These are phyloP conservation scores for Penicillium canariense DNA, from an alignment of 495 filamentous ascomycete genomes.

Conservation along the genomic window DNA sequence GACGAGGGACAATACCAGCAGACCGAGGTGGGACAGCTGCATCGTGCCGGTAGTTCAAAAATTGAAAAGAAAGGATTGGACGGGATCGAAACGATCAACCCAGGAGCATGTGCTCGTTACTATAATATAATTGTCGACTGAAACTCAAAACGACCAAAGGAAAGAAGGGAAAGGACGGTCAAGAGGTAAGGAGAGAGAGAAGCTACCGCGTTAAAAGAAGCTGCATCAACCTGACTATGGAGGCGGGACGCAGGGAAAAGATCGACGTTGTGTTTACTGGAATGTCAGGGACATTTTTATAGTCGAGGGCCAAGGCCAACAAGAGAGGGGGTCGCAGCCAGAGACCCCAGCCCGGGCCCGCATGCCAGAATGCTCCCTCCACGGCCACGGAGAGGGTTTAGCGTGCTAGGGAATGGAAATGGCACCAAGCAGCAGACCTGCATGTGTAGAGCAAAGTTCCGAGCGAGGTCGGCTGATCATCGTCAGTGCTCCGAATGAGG, in stretches of 20 bases:
- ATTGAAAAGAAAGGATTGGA: conserved; percentile 15
- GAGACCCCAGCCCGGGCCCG: conserved; percentile 16
- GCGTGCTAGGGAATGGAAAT: conserved; percentile 13
- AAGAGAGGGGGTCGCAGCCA: conserved; percentile 11
- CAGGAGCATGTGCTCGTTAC: conserved; percentile 23
- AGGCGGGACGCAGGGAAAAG: conserved; percentile 16
- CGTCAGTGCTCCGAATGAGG: conserved; percentile 18
- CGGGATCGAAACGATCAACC: conserved; percentile 24
- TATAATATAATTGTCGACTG: conserved; percentile 10
- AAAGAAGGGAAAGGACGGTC: conserved; percentile 7
- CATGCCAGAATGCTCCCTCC: conserved; percentile 27
- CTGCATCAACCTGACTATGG: conserved; percentile 6
- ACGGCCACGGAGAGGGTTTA: conserved; percentile 14
- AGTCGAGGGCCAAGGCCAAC: conserved; percentile 24
- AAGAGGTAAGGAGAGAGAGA: conserved; percentile 11
- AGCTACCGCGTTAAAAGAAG: conserved; percentile 3
- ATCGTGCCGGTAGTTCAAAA: conserved; percentile 21
- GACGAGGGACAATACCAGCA: conserved; percentile 26
- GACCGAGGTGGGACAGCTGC: conserved; percentile 26
- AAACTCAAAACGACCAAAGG: neutral
- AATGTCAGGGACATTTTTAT: conserved; percentile 37
- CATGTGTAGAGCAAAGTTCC: conserved; percentile 15
- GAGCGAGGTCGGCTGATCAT: conserved; percentile 25
- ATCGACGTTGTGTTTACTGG: conserved; percentile 32
- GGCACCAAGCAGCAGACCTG: conserved; percentile 24